These are phyloP conservation scores for Wickerhamomyces mucosus DNA, from an alignment of 805 yeast species.

Conservation along the genomic window DNA sequence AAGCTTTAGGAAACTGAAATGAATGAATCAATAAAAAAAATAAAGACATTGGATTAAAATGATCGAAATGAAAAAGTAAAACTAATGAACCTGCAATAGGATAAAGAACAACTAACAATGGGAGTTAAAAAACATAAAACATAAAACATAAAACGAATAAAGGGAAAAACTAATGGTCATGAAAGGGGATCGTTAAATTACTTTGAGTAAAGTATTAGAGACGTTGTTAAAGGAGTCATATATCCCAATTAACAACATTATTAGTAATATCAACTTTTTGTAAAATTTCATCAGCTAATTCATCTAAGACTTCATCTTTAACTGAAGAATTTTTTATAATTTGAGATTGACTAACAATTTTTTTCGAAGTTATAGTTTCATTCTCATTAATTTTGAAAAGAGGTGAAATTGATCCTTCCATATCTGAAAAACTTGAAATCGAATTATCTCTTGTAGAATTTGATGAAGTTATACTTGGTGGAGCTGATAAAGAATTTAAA, in stretches of 20 bases:
- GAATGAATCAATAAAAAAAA: not conserved
- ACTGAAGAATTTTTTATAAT: too few species aligned
- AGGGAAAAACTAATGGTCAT: not conserved
- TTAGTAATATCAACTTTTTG: slow-evolving; percentile 9
- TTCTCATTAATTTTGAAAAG: slow-evolving; percentile 17
- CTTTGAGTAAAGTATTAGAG: not conserved
- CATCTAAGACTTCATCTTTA: slow-evolving; percentile 15
- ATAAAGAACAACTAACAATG: not conserved
- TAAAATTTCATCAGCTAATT: slow-evolving; percentile 18
- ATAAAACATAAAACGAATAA: slow-evolving; percentile 1
- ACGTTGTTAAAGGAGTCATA: slow-evolving; percentile 4
- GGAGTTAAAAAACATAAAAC: slow-evolving; percentile 2
- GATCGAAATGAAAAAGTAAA: not conserved
- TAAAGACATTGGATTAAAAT: not conserved
- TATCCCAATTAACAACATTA: slow-evolving; percentile 14
- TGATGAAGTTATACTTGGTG: slow-evolving; percentile 1
- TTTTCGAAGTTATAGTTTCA: slow-evolving; percentile 3
- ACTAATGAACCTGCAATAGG: too few species aligned
- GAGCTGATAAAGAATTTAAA: not conserved
- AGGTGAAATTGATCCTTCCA: slow-evolving; percentile 15
- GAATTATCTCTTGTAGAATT: slow-evolving; percentile 17
- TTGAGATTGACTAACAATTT: slow-evolving; percentile 1
- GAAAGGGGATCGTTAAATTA: not conserved
- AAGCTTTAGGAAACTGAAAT: not conserved
- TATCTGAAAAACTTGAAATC: slow-evolving; percentile 11